A percentile compares a stretch with the other conserved stretches of the same genome.
Conservation (phyloP, 2,329 filamentous ascomycete species). For the Calonectria pteridis region DNA sequence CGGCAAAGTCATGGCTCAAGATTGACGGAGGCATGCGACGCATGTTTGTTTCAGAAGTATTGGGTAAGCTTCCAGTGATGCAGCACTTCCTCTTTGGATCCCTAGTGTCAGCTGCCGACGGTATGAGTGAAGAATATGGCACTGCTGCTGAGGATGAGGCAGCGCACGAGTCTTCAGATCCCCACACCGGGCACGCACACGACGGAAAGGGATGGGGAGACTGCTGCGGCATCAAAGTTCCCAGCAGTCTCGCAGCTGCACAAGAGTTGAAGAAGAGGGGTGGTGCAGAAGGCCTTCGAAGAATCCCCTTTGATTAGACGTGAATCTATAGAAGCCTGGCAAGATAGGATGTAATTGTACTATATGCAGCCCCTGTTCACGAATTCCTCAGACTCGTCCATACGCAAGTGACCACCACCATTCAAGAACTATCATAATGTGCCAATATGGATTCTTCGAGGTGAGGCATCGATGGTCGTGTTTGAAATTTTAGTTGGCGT, state of each 20-base stretch:
- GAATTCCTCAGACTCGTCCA: neutral
- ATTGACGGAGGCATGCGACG: slow-evolving; percentile 95
- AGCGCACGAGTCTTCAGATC: slow-evolving; percentile 71
- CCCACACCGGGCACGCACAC: slow-evolving; percentile 71
- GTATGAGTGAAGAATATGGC: slow-evolving; percentile 79
- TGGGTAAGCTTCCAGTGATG: slow-evolving; percentile 96
- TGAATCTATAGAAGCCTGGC: slow-evolving; percentile 7
- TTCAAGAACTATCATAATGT: no score
- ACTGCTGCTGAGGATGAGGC: slow-evolving; percentile 63
- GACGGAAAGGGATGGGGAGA: slow-evolving; percentile 86
- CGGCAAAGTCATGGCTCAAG: slow-evolving; percentile 90
- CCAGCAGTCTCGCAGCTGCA: slow-evolving; percentile 91
- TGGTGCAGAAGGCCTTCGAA: slow-evolving; percentile 70
- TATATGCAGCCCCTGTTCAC: slow-evolving; percentile 18
- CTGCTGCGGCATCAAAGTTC: slow-evolving; percentile 98
- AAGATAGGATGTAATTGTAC: slow-evolving; percentile 12
- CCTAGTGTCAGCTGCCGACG: slow-evolving; percentile 82
- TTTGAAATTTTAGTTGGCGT: no score
- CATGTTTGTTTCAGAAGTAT: slow-evolving; percentile 95
- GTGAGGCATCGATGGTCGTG: neutral
- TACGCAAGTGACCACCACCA: neutral
- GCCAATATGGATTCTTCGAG: neutral
- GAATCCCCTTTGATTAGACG: slow-evolving; percentile 84
- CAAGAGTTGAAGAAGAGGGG: slow-evolving; percentile 87
- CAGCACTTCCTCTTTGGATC: slow-evolving; percentile 97